Evolutionary conservation across 2,329 filamentous ascomycete species (phyloP), one percentile per base, ranked within the genome.

Genomic region (Talaromyces sp.): DNA sequence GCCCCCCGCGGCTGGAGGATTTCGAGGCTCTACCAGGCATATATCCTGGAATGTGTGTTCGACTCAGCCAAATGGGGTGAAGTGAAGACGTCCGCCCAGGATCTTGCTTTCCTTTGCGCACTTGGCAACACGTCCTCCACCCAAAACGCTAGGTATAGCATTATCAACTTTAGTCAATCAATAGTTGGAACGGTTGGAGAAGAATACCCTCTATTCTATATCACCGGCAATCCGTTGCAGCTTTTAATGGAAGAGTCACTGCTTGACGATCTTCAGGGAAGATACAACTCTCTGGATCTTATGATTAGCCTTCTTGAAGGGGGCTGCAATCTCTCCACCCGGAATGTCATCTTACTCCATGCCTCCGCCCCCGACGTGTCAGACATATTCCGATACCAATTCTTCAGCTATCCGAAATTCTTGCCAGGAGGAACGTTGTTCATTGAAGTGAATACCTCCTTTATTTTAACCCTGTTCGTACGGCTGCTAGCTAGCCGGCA

Each of bases 401-500:
- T 7, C 9, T 8, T 7, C 9, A 31, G 2, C 3, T 54, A 54
- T 54, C 52, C 52, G 33, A 28, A 18, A 12, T 54, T 54, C 52
- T 33, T 54, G 30, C 52, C 52, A 54, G 52, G 27, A 33, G 52
- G 52, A 18, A 54, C 52, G 10, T 28, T 54, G 52, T 54, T 31
- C 6, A 54, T 54, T 33, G 52, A 54, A 54, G 28, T 54, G 52
- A 54, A 54, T 54, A 54, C 52, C 28, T 54, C 52, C 14, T 54
- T 7, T 54, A 3, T 54, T 54, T 34, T 54, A 33, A 33, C 16
- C 52, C 52, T 54, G 5, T 30, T 54, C 27, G 52, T 54, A 54
- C 52, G 52, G 52, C 28, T 54, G 52, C 18, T 54, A 18, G 52
- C 52, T 31, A 33, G 52, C 52, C 52, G 4, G 52, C 18, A 33